Evolutionary conservation across 257 asterid species (phyloP).

Genomic region (Knoxia roxburghii): DNA sequence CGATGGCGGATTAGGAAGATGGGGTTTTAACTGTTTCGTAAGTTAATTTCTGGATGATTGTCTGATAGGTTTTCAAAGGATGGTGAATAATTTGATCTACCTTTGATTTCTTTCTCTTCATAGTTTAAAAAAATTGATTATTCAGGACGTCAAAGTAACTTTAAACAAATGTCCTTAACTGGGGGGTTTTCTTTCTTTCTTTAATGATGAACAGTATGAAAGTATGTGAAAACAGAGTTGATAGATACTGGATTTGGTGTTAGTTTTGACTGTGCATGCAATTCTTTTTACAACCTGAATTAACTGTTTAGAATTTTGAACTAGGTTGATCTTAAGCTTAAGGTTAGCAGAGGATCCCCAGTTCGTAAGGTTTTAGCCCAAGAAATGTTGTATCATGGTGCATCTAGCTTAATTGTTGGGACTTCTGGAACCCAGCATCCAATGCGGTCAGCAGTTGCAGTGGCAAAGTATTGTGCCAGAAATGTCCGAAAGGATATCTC

Average conservation of each 20-base stretch:
- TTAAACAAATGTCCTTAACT: no score
- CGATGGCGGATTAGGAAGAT: neutral
- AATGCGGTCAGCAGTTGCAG: constrained; percentile 56
- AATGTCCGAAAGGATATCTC: constrained; percentile 45
- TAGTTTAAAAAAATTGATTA: no score
- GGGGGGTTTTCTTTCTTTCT: no score
- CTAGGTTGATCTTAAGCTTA: constrained; percentile 88
- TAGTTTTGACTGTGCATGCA: neutral
- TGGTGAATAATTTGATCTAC: no score
- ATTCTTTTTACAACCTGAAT: no score
- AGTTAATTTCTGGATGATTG: neutral
- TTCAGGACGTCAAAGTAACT: no score
- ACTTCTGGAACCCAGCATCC: constrained; percentile 44
- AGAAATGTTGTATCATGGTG: constrained; percentile 59
- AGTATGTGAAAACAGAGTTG: no score
- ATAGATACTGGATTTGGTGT: no score
- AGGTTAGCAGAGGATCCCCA: constrained; percentile 76
- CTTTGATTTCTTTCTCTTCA: no score
- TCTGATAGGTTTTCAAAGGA: neutral
- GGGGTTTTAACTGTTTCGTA: neutral
- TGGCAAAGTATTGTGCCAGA: constrained; percentile 78
- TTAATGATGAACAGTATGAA: no score
- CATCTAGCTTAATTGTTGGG: constrained; percentile 63
- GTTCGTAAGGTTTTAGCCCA: constrained; percentile 52
- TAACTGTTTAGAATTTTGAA: neutral